Base-by-base conservation (phyloP, 768 basidiomycete species). In the Pleurotus tuber-regium region DNA sequence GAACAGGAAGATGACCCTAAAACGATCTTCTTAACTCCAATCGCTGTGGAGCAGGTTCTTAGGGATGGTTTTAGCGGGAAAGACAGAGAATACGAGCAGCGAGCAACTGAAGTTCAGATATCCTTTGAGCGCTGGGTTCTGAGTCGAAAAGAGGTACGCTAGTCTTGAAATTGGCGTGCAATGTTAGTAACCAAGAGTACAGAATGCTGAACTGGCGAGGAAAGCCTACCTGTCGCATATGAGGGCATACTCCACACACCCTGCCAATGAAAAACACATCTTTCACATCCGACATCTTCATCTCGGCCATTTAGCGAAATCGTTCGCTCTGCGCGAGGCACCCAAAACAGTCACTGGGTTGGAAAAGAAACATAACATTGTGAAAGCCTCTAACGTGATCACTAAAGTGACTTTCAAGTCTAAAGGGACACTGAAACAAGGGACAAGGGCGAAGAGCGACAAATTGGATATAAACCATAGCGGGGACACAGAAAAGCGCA, bases 211-310 rank as follows among this genome's bases (percentile, higher is more conserved):
- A 11, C 64, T 86, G 12, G 93, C 97, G 14, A 82, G 91, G 24
- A 87, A 79, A 59, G 97, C 94, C 0, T 99, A 87, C 71, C 75
- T 83, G 29, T 97, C 96, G 0, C 93, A 96, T 66, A 84, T 98
- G 74, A 82, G 96, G 49, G 97, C 97, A 0, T 99, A 98, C 67
- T 88, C 97, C 25, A 99, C 97, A 0, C 97, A 99, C 70, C 95
- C 97, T 0, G 80, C 89, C 12, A 84, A 86, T 54, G 97, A 98
- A 67, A 99, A 98, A 63, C 86, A 92, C 57, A 91, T 98, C 47
- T 99, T 99, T 75, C 95, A 98, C 67, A 85, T 98, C 53, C 88
- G 89, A 12, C 83, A 96, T 63, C 77, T 98, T 7, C 97, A 99
- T 63, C 79, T 97, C 38, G 97, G 97, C 1, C 97, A 99, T 72